Base-by-base conservation (phyloP, 2,329 filamentous ascomycete species). In the Aspergillus glaucus region DNA sequence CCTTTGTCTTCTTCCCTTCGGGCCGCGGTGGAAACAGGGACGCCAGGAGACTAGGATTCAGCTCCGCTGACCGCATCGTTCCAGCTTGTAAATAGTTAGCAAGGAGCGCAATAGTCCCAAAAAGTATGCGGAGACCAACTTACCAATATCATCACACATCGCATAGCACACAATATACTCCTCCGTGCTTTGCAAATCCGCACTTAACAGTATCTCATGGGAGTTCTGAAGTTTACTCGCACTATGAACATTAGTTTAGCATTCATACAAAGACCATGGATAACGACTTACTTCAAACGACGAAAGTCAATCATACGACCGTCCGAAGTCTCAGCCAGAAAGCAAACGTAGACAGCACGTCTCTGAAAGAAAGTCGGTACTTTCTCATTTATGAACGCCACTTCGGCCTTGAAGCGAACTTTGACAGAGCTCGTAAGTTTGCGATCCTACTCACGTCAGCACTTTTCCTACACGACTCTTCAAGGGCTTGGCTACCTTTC, bases 61-160 rank as follows among this genome's bases (percentile, higher is more conserved):
- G 52, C 21, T 75, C 73, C 6, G 79, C 80, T 50, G 72, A 68
- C 51, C 75, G 73, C 60, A 77, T 65, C 9, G 81, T 84, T 9
- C 80, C 80, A 52, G 80, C 81, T 80, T 44, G 6, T 48, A 3
- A 45, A 5, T 14, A 1, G 12, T 64, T 30, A 66, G 51, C 9
- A 46, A 28, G 7, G 19, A 9, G 12, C 6, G 15, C 41, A 17
- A 30, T 43, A 43, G 24, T 10, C 17, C 39, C 21, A 41, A 24
- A 5, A 5, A 3, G 50, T 21, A 22, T 22, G 6, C 5, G 22
- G 22, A 22, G 5, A 22, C 3, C 22, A 5, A 22, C 69, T 52
- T 64, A 80, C 79, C 88, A 58, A 97, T 86, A 40, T 89, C 85
- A 68, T 96, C 92, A 55, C 91, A 97, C 65, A 88, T 87, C 44